Percentiles rank a stretch among this genome's conserved stretches.
Conservation (phyloP, 1,284 basidiomycete species). For the Cutaneotrichosporon dermatis region DNA sequence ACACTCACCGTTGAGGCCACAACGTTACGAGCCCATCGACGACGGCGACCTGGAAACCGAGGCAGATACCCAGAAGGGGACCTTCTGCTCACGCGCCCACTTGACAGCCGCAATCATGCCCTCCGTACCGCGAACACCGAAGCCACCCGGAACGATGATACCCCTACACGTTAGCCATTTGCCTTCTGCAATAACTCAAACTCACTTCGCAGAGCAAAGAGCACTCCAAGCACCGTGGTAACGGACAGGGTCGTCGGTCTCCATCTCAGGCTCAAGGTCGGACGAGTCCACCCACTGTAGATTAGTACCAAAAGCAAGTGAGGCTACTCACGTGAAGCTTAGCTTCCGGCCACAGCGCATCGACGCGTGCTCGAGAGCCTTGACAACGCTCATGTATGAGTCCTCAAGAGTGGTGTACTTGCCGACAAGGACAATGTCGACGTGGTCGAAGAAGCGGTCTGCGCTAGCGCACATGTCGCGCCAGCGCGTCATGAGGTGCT, state of each 20-base stretch:
- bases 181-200: slow-evolving; percentile 10
- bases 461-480: slow-evolving; percentile 76
- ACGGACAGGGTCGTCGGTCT: slow-evolving; percentile 72
- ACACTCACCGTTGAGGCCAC: slow-evolving; percentile 61
- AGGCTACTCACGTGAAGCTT: slow-evolving; percentile 61
- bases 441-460: slow-evolving; percentile 86
- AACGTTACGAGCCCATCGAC: slow-evolving; percentile 88
- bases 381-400: slow-evolving; percentile 98
- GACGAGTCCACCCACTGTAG: slow-evolving; percentile 90
- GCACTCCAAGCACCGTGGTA: slow-evolving; percentile 96
- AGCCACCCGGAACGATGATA: slow-evolving; percentile 93
- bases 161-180: slow-evolving; percentile 55
- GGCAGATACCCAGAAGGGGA: slow-evolving; percentile 96
- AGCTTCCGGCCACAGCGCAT: slow-evolving; percentile 80
- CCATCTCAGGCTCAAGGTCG: slow-evolving; percentile 76
- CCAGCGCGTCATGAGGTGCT: slow-evolving; percentile 69
- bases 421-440: slow-evolving; percentile 88
- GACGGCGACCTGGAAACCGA: slow-evolving; percentile 96
- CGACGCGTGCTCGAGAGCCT: slow-evolving; percentile 94
- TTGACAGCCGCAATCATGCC: slow-evolving; percentile 97
- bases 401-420: slow-evolving; percentile 98
- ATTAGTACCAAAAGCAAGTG: slow-evolving; percentile 11
- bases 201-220: slow-evolving; percentile 81
- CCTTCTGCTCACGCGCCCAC: slow-evolving; percentile 90
- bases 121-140: slow-evolving; percentile 88